A percentile compares a stretch with the other conserved stretches of the same genome.
phyloP scores from a whole-genome alignment of 202 grass and related monocot species.

The Saccharum hybrid region DNA sequence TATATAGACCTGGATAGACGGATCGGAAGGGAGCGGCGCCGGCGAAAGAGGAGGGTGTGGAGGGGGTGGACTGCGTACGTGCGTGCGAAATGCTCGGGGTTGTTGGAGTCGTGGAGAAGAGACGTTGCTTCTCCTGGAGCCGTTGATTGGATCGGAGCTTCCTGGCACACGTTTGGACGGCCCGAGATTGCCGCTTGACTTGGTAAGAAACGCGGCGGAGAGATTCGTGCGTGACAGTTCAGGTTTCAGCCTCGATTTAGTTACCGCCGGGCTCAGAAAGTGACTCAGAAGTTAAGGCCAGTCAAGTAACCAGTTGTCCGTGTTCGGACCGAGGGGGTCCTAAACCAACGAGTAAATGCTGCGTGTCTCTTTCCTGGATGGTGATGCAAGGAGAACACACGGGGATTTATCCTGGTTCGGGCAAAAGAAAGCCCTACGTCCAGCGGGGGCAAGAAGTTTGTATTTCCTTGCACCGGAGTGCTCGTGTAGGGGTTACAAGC shows the following conservation, averaged over 20 bases:
- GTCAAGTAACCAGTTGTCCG: background rate
- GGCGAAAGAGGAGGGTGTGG: background rate
- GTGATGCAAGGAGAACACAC: too few relatives aligned
- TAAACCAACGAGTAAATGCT: too few relatives aligned
- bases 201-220: background rate
- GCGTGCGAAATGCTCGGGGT: background rate
- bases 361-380: too few relatives aligned
- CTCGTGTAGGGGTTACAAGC: too few relatives aligned
- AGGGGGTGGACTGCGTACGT: background rate
- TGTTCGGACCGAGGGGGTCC: too few relatives aligned
- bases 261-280: background rate
- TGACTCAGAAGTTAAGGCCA: background rate
- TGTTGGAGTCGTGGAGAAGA: background rate
- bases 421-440: too few relatives aligned
- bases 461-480: too few relatives aligned
- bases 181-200: slow-evolving; percentile 30
- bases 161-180: background rate
- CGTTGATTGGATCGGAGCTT: background rate
- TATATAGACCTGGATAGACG: slow-evolving; percentile 31
- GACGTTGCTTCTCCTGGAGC: slow-evolving; percentile 22
- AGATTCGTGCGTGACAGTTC: background rate
- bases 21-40: slow-evolving; percentile 18
- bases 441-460: too few relatives aligned
- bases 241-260: background rate
- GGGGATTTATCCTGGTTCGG: too few relatives aligned